Evolutionary conservation across 2,329 filamentous ascomycete species (phyloP).

Genomic region (Penicillium sp.): DNA sequence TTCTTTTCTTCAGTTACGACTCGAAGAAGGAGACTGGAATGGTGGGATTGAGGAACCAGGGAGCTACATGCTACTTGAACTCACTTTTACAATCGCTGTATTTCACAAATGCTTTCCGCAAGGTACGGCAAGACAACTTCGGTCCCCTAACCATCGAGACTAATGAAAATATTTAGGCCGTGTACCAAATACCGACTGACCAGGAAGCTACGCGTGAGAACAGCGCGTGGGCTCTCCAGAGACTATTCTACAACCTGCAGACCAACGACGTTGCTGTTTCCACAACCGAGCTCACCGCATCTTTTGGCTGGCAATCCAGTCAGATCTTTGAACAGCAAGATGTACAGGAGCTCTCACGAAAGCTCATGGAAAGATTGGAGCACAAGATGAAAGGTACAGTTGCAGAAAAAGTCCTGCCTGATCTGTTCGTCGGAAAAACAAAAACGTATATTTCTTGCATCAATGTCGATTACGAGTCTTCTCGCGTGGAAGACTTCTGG

Average conservation of each 20-base stretch:
- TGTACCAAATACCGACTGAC: constrained; percentile 95
- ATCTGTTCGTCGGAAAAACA: constrained; percentile 94
- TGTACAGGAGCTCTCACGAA: constrained; percentile 92
- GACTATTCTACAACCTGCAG: constrained; percentile 92
- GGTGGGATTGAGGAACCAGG: constrained; percentile 94
- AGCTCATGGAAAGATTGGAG: constrained; percentile 96
- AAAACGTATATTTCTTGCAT: constrained; percentile 99
- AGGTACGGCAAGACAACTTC: constrained; percentile 53
- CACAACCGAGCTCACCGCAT: constrained; percentile 90
- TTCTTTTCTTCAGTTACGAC: constrained; percentile 65
- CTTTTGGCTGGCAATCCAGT: constrained; percentile 96
- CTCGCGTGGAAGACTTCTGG: constrained; percentile 95
- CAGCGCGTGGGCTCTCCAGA: constrained; percentile 89
- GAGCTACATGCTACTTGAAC: constrained; percentile 86
- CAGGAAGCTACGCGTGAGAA: constrained; percentile 76
- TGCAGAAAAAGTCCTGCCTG: constrained; percentile 80
- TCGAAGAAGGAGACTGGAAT: constrained; percentile 99
- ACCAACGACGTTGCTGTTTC: constrained; percentile 79
- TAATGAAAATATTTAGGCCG: constrained; percentile 57
- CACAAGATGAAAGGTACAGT: constrained; percentile 97
- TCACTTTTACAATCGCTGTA: constrained; percentile 80
- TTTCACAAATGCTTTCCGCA: constrained; percentile 89
- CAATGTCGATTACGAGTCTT: constrained; percentile 96
- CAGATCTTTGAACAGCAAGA: constrained; percentile 99
- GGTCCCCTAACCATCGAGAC: background rate